These are phyloP conservation scores for Dendrocalamus latiflorus DNA, from an alignment of 202 grass and related monocot genomes.

Conservation along the genomic window DNA sequence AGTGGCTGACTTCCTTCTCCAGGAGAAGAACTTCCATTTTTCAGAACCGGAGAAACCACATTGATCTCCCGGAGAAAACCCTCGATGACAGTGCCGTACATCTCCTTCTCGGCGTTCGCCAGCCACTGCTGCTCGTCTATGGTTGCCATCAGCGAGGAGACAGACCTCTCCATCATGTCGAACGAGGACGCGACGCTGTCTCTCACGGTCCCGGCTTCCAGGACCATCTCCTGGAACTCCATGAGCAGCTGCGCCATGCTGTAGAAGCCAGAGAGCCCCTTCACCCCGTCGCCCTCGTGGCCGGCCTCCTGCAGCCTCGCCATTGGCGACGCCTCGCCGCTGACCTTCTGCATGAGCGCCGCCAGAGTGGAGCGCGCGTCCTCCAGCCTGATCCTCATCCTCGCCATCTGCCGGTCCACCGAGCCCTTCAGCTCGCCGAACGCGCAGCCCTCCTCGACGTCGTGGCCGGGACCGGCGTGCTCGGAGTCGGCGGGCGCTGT, in stretches of 20 bases:
- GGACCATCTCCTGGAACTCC: slow-evolving; percentile 58
- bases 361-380: slow-evolving; percentile 30
- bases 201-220: slow-evolving; percentile 34
- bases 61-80: slow-evolving; percentile 32
- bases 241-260: slow-evolving; percentile 52
- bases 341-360: slow-evolving; percentile 40
- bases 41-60: background rate
- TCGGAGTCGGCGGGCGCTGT: background rate
- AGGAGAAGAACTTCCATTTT: background rate
- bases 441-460: background rate
- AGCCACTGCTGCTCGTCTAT: slow-evolving; percentile 44
- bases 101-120: slow-evolving; percentile 42
- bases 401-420: slow-evolving; percentile 29
- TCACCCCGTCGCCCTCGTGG: slow-evolving; percentile 32
- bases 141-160: slow-evolving; percentile 5
- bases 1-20: background rate
- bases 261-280: slow-evolving; percentile 40
- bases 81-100: slow-evolving; percentile 21
- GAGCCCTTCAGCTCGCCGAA: slow-evolving; percentile 30
- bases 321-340: too few relatives aligned
- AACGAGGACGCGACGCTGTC: slow-evolving; percentile 50
- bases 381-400: slow-evolving; percentile 48
- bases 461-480: background rate
- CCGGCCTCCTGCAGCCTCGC: slow-evolving; percentile 20
- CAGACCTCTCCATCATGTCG: slow-evolving; percentile 34